Conservation (phyloP, 2,329 filamentous ascomycete species). For the Pezicula rhizophila region DNA sequence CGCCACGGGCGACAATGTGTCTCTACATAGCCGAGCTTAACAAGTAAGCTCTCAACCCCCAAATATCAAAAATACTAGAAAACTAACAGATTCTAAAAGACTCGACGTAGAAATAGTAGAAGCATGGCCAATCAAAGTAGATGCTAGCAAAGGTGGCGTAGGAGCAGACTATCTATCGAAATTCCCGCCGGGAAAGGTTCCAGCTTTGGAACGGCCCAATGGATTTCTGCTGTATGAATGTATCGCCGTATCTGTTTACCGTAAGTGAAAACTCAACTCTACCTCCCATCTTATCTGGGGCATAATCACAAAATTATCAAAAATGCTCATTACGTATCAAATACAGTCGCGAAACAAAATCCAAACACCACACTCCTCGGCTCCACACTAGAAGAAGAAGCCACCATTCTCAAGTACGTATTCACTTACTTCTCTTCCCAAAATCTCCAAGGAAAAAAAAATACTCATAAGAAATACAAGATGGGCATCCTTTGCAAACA, state of each 20-base stretch:
- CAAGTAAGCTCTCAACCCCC: slow-evolving; percentile 2
- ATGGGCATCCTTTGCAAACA: slow-evolving; percentile 18
- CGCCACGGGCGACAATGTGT: slow-evolving; percentile 17
- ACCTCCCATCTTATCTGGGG: not conserved
- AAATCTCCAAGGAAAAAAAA: not conserved
- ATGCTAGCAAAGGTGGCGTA: slow-evolving; percentile 17
- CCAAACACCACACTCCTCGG: slow-evolving; percentile 14
- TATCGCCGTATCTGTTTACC: slow-evolving; percentile 11
- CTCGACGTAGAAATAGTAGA: slow-evolving; percentile 15
- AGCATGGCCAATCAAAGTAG: slow-evolving; percentile 16
- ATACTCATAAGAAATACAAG: slow-evolving; percentile 1
- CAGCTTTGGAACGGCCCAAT: slow-evolving; percentile 13
- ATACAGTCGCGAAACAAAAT: slow-evolving; percentile 15
- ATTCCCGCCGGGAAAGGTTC: slow-evolving; percentile 17
- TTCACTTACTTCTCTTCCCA: not conserved
- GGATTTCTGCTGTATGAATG: slow-evolving; percentile 16
- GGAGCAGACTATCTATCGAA: slow-evolving; percentile 15
- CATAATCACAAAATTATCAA: not conserved
- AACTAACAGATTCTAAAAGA: slow-evolving; percentile 2
- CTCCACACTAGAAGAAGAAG: slow-evolving; percentile 13
- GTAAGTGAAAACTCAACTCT: not conserved
- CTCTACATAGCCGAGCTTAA: slow-evolving; percentile 12
- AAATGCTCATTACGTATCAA: not conserved
- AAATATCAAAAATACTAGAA: not conserved
- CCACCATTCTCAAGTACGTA: slow-evolving; percentile 10